phyloP scores from a whole-genome alignment of 2,329 filamentous ascomycete genomes.

The Dactylellina parvicollis region DNA sequence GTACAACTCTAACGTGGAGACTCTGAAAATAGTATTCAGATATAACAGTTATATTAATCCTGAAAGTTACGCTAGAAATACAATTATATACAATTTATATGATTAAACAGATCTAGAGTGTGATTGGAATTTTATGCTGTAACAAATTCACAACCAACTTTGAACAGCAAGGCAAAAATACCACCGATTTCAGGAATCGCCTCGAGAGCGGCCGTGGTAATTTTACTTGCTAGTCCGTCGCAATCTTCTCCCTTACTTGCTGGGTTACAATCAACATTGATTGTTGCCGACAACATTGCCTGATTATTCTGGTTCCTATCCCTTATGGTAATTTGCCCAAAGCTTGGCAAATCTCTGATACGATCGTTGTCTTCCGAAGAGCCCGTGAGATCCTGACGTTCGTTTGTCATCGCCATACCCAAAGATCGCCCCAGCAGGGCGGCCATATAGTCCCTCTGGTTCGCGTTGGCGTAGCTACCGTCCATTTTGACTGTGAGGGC shows the following conservation, averaged over 20 bases:
- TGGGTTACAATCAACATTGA: not conserved
- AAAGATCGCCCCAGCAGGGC: not conserved
- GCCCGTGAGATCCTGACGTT: not conserved
- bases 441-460: slow-evolving; percentile 12
- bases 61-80: too few species aligned
- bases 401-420: not conserved
- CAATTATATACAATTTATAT: too few species aligned
- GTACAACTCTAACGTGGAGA: too few species aligned
- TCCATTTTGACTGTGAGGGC: not conserved
- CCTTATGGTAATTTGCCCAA: slow-evolving; percentile 12
- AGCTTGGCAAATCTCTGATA: slow-evolving; percentile 9
- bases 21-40: too few species aligned
- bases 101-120: too few species aligned
- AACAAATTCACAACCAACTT: too few species aligned
- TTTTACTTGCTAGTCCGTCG: not conserved
- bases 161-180: too few species aligned
- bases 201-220: not conserved
- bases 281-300: not conserved
- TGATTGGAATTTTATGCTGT: too few species aligned
- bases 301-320: slow-evolving; percentile 13
- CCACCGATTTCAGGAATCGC: not conserved
- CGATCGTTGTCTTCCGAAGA: not conserved
- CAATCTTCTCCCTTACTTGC: not conserved
- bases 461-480: slow-evolving; percentile 3
- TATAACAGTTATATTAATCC: too few species aligned